Evolutionary conservation across 441 rosid genomes (phyloP), one percentile per base, ranked within the genome.

Genomic region (Brassica hybrid): DNA sequence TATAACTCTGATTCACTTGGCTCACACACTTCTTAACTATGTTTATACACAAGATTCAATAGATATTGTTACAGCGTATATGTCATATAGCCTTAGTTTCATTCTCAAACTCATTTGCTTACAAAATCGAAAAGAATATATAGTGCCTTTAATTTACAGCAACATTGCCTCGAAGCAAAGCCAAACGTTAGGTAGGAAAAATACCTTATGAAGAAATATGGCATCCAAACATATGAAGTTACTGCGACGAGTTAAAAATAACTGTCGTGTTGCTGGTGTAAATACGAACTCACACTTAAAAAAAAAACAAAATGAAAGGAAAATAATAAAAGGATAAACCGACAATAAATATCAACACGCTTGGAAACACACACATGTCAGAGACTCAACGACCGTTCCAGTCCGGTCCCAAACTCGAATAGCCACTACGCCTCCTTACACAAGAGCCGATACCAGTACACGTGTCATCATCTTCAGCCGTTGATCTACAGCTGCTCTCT

Each of bases 21-120:
- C 72, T 18, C 4, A 68, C 32, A 45, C 69, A 71, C 27, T 1
- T 70, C 6, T 21, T 41, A 71, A 77, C 61, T 72, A 45, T 48
- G 48, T 66, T 66, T 72, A 78, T 72, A 78, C 68, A 72, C 63
- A 77, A 65, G 67, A 17, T 77, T 71, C 67, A 70, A 25, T 62
- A 69, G 74, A 27, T 58, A 75, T 21, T 12, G 18, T 12, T 14
- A 66, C 18, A 41, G 56, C 5, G 2, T 5, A 61, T 61, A 4
- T 27, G 11, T 2, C 23, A 2, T 17, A 43, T 13, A 9, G 13
- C 11, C 3, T 41, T 14, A 57, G 5, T 57, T 57, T 57, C 27
- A 19, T 27, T 27, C 13, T 57, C n/a, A 57, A 21, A 19, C 27
- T 57, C 30, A 19, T 56, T 12, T 18, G 25, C 11, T 54, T 52